Conservation (phyloP, 1,284 basidiomycete species). For the Cryptococcus hybrid region DNA sequence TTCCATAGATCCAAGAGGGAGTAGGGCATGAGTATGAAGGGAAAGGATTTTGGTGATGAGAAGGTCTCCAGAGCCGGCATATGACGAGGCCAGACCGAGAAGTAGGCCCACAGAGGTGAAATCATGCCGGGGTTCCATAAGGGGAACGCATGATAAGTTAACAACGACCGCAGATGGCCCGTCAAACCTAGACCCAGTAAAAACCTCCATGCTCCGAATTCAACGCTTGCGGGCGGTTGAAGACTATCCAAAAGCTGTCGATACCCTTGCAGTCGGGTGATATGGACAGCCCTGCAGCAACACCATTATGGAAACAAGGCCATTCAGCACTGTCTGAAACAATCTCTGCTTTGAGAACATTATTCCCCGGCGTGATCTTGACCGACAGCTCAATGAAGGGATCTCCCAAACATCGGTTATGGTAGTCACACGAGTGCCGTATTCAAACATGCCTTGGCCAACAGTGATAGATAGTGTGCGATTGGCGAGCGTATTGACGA, state of each 20-base stretch:
- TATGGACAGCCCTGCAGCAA: conserved; percentile 82
- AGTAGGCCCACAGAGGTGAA: conserved; percentile 90
- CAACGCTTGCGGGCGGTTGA: conserved; percentile 81
- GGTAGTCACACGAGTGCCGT: conserved; percentile 67
- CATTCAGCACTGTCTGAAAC: conserved; percentile 73
- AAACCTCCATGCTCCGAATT: conserved; percentile 90
- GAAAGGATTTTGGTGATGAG: conserved; percentile 88
- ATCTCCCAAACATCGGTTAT: conserved; percentile 73
- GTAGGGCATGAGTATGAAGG: conserved; percentile 86
- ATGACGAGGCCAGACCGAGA: conserved; percentile 86
- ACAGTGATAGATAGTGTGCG: conserved; percentile 80
- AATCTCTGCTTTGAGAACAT: conserved; percentile 56
- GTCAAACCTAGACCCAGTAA: conserved; percentile 88
- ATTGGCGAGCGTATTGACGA: conserved; percentile 73
- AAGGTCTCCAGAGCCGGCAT: conserved; percentile 80
- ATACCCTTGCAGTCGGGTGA: conserved; percentile 71
- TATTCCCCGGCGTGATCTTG: conserved; percentile 57
- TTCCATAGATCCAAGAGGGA: conserved; percentile 81
- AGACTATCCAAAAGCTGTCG: conserved; percentile 90
- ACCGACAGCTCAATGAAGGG: conserved; percentile 73
- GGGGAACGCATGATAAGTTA: conserved; percentile 79
- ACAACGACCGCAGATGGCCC: conserved; percentile 81
- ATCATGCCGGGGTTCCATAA: conserved; percentile 93
- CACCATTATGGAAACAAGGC: conserved; percentile 98
- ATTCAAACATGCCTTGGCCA: conserved; percentile 77